Evolutionary conservation across 2,329 filamentous ascomycete genomes (phyloP), one percentile per base, ranked within the genome.

Genomic region (Stylonectria norvegica): DNA sequence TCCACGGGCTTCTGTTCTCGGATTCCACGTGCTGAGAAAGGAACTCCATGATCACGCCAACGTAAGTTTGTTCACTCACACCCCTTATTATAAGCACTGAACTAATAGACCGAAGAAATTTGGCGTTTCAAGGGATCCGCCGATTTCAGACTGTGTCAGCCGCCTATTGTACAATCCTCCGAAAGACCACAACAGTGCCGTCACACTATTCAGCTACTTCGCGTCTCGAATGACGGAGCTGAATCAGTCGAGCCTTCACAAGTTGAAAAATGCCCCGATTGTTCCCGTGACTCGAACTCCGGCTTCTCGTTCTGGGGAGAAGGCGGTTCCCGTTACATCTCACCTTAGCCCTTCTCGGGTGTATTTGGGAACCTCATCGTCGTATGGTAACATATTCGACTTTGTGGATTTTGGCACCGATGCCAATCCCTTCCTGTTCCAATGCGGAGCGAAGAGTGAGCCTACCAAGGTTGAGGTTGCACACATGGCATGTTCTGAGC

Each of bases 351-450:
- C 93, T 5, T 77, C 75, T 32, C 73, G 81, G 28, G 89, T 85
- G 48, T 98, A 95, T 61, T 73, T 98, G 2, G 93, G 93, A 7
- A 83, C 50, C 19, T 81, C 76, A 5, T 62, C 68, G 2, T 74
- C 72, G 6, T 98, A 94, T 56, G 85, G 81, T 9, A 86, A 95
- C 20, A 94, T 98, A 20, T 95, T 98, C 52, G 89, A 97, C 60
- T 98, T 96, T 64, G 90, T 97, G 11, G 87, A 97, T 60, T 98
- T 96, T 67, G 89, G 91, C 0, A 69, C 75, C 22, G 83, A 91
- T 59, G 91, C 88, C 2, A 97, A 97, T 56, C 73, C 85, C 0
- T 98, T 98, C 57, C 69, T 98, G 14, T 79, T 89, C 53, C 86
- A 87, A 47, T 88, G 90, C 49, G 93, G 93, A 8, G 91, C 89